A percentile compares a stretch with the other conserved stretches of the same genome.
These are phyloP conservation scores for Kwoniella shandongensis DNA, from an alignment of 768 basidiomycete species.

Conservation along the genomic window DNA sequence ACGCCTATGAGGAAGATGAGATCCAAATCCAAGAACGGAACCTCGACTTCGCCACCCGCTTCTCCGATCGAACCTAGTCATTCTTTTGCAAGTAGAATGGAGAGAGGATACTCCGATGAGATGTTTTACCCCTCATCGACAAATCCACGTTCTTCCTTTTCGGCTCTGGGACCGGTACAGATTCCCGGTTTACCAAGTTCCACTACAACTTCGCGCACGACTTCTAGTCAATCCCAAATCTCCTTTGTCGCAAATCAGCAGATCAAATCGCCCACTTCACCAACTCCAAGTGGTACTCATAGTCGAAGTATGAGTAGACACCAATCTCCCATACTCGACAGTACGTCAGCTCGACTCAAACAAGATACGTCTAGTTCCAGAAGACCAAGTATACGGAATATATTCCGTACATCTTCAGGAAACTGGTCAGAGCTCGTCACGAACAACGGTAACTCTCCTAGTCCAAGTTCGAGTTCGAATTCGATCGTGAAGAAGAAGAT, in stretches of 20 bases:
- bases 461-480: no score
- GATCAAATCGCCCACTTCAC: not conserved
- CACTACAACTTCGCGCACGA: not conserved
- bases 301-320: no score
- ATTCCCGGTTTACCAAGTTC: not conserved
- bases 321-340: no score
- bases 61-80: constrained; percentile 9
- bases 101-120: not conserved
- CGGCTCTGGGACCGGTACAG: constrained; percentile 1
- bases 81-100: not conserved
- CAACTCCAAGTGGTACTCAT: no score
- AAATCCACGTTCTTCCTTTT: constrained; percentile 17
- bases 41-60: constrained; percentile 14
- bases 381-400: constrained; percentile 34
- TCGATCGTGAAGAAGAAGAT: constrained; percentile 12
- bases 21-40: not conserved
- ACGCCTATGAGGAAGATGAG: constrained; percentile 9
- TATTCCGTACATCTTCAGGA: constrained; percentile 38
- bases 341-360: no score
- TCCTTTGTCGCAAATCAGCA: not conserved
- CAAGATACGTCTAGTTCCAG: constrained; percentile 1
- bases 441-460: not conserved
- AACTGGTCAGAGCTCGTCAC: constrained; percentile 43
- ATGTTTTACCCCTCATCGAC: constrained; percentile 11
- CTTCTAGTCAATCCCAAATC: constrained; percentile 1